Evolutionary conservation across 306 rosid species (phyloP), one percentile per base, ranked within the genome.

Genomic region (Senna tora): DNA sequence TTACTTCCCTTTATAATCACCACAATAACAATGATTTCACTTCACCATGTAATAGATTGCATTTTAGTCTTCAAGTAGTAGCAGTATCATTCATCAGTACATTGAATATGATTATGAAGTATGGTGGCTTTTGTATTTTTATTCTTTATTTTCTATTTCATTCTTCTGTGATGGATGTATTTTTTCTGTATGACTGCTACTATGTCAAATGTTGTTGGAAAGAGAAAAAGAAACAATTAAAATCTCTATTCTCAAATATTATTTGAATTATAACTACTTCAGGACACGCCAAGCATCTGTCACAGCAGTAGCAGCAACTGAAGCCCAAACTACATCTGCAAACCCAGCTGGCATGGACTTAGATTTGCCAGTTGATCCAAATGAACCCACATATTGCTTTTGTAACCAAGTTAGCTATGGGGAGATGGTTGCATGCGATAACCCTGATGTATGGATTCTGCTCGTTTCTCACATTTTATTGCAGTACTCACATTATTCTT

Each of bases 321-420:
- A 66, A 61, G 60, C 78, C 39, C 84, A 67, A 75, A 50, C 83
- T 9, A 1, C 73, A 30, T 38, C 77, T 60, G 75, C 73, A 64
- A 75, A 79, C 39, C 87, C 81, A 9, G 30, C 79, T 61, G 81
- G 84, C 77, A 79, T 83, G 87, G 87, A 83, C 55, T 62, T 83
- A 68, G 87, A 83, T 67, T 47, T 83, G 56, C 87, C 87, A 4
- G 79, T 83, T 63, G 84, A 83, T 79, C 87, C 87, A 55, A 83
- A 79, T 62, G 87, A 83, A 50, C 87, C 87, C 46, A 83, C 84
- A 72, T 83, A 83, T 75, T 83, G 87, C 81, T 79, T 79, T 62
- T 83, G 87, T 74, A 79, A 79, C 76, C 87, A 83, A 83, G 87
- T 83, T 72, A 83, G 87, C 82, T 83, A 72, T 50, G 87, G 87